phyloP scores from a whole-genome alignment of 2,329 filamentous ascomycete species.

The Curvularia sp. region DNA sequence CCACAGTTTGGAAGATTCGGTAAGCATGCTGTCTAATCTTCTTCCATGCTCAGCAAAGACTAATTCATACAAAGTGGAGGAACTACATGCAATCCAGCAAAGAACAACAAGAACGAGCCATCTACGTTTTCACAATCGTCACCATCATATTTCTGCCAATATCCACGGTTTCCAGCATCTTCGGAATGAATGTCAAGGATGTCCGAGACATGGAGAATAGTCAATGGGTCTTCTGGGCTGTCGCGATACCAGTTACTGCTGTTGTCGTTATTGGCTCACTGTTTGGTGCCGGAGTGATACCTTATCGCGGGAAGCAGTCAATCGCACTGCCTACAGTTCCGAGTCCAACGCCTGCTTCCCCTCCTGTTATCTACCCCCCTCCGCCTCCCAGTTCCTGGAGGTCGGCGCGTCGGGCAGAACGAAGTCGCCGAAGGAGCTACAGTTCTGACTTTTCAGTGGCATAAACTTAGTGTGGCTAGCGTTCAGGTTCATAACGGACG shows the following conservation, averaged over 20 bases:
- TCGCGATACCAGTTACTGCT: not conserved
- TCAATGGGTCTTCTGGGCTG: not conserved
- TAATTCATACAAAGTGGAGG: not conserved
- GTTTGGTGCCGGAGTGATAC: not conserved
- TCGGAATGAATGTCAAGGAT: not conserved
- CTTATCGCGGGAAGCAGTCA: not conserved
- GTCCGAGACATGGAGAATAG: not conserved
- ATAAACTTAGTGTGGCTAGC: not conserved
- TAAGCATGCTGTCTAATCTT: not conserved
- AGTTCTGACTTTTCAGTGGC: not conserved
- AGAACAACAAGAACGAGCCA: not conserved
- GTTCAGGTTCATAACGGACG: too few relatives aligned
- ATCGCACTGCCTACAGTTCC: not conserved
- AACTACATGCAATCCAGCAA: not conserved
- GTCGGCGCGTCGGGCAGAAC: not conserved
- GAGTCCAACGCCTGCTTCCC: not conserved
- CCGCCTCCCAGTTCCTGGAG: not conserved
- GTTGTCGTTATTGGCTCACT: not conserved
- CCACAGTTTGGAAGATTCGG: not conserved
- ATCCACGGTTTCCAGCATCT: not conserved
- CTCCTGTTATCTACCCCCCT: not conserved
- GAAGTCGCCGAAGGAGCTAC: not conserved
- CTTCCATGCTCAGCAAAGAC: not conserved
- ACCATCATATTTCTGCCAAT: not conserved
- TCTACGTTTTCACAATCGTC: not conserved